Conservation (phyloP, 2,329 filamentous ascomycete genomes). For the Chaetomiaceae sp. region DNA sequence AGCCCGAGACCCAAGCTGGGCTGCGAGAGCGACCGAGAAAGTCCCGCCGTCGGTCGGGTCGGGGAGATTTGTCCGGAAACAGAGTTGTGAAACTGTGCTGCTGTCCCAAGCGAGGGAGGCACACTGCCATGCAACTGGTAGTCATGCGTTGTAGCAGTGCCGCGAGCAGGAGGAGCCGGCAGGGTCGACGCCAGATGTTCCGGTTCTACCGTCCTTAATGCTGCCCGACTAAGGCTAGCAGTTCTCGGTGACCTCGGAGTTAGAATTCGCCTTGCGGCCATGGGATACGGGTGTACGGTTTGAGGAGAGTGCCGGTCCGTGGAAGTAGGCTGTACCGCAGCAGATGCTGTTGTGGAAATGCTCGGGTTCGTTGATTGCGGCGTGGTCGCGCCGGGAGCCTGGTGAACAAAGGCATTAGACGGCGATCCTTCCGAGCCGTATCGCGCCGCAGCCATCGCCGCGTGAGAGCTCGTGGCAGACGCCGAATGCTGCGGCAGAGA, state of each 20-base stretch:
- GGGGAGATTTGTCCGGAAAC: constrained; percentile 9
- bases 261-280: constrained; percentile 43
- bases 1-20: constrained; percentile 25
- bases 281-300: constrained; percentile 26
- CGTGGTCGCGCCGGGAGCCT: constrained; percentile 26
- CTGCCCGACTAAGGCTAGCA: constrained; percentile 40
- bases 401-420: constrained; percentile 22
- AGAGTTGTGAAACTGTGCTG: constrained; percentile 13
- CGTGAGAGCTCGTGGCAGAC: constrained; percentile 19
- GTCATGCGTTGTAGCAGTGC: constrained; percentile 17
- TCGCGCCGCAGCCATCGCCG: constrained; percentile 21
- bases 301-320: constrained; percentile 30
- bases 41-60: constrained; percentile 20
- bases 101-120: constrained; percentile 20
- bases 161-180: constrained; percentile 21
- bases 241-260: constrained; percentile 54
- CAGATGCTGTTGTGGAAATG: constrained; percentile 11
- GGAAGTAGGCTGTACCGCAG: constrained; percentile 24
- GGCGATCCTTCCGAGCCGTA: constrained; percentile 24
- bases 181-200: constrained; percentile 25
- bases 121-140: constrained; percentile 18
- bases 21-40: constrained; percentile 34
- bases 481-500: constrained; percentile 18
- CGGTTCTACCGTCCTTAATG: constrained; percentile 27
- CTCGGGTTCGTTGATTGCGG: constrained; percentile 28